These are phyloP conservation scores for Magnusiomyces paraingens DNA, from an alignment of 1,139 yeast species.

Conservation along the genomic window DNA sequence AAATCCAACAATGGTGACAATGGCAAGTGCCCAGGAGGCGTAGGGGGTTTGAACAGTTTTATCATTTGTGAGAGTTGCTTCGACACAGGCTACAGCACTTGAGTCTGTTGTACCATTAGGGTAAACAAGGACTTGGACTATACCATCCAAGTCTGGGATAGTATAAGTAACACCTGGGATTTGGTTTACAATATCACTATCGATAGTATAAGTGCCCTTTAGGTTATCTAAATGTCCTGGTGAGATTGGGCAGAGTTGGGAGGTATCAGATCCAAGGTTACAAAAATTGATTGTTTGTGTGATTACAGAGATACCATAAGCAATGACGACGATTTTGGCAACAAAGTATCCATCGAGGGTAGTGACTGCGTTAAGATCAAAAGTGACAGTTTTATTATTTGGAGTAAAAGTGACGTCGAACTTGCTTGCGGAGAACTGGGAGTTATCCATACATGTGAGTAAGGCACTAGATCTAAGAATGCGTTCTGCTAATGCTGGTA, in stretches of 20 bases:
- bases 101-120: conserved; percentile 30
- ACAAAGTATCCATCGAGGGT: conserved; percentile 68
- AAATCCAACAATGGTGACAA: conserved; percentile 80
- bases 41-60: conserved; percentile 91
- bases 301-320: conserved; percentile 75
- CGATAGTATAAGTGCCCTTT: conserved; percentile 43
- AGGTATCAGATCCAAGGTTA: conserved; percentile 23
- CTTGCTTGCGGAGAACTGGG: conserved; percentile 80
- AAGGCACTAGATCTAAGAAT: conserved; percentile 61
- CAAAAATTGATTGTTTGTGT: conserved; percentile 58
- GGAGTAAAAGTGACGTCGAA: conserved; percentile 75
- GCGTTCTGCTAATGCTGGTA: conserved; percentile 21
- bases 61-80: conserved; percentile 79
- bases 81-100: conserved; percentile 79
- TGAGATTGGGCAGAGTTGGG: conserved; percentile 68
- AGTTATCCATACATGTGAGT: conserved; percentile 86
- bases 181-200: conserved; percentile 35
- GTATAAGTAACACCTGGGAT: conserved; percentile 84
- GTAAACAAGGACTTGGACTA: conserved; percentile 68
- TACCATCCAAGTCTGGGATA: conserved; percentile 91
- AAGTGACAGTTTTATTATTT: conserved; percentile 50
- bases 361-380: conserved; percentile 73
- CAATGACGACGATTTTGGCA: conserved; percentile 62
- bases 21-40: conserved; percentile 97
- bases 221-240: conserved; percentile 80